A percentile compares a stretch with the other conserved stretches of the same genome.
phyloP scores from a whole-genome alignment of 2,329 filamentous ascomycete species.

The Pseudocercospora cruenta region DNA sequence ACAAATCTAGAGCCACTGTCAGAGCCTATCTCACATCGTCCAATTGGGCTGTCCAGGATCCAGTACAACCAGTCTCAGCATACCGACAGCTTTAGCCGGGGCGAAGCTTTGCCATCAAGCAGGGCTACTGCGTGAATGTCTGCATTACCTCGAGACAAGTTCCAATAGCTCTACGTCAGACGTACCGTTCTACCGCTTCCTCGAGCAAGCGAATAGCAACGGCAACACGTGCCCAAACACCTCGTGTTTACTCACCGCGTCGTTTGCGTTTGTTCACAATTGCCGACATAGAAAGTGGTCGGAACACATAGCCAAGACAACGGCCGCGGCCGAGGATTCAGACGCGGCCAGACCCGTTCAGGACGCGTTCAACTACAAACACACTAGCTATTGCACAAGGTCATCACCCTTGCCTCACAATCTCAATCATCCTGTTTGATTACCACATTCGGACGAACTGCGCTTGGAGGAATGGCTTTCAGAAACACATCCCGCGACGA shows the following conservation, averaged over 20 bases:
- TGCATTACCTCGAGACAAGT: neutral
- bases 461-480: constrained; percentile 9
- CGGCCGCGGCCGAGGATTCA: neutral
- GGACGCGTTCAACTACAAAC: neutral
- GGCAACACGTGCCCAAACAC: neutral
- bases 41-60: neutral
- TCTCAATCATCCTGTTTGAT: neutral
- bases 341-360: neutral
- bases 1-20: neutral
- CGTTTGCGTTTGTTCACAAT: neutral
- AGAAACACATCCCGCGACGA: constrained; percentile 12
- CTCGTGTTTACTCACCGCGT: neutral
- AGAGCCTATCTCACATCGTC: neutral
- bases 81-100: neutral
- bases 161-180: neutral
- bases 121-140: neutral
- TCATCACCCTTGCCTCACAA: neutral
- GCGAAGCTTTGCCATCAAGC: neutral
- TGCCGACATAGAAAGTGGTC: neutral
- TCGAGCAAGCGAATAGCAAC: neutral
- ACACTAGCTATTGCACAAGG: neutral
- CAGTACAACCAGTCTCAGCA: neutral
- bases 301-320: neutral
- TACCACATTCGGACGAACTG: neutral
- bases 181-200: neutral